These are phyloP conservation scores for Verticillium tricorpus DNA, from an alignment of 2,329 filamentous ascomycete genomes.

Conservation along the genomic window DNA sequence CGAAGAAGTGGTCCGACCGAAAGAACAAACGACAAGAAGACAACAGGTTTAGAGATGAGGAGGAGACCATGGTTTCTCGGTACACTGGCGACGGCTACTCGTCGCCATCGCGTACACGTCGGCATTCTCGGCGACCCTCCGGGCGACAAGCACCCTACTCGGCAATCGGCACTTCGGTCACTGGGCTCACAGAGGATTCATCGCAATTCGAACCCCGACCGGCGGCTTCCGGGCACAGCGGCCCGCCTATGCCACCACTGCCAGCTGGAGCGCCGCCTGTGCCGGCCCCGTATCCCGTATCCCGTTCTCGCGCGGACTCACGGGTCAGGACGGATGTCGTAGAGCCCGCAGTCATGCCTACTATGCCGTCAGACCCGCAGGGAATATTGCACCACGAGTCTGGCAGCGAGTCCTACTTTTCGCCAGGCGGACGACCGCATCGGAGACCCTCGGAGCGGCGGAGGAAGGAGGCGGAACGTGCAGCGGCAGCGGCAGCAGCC, in stretches of 20 bases:
- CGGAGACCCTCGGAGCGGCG: conserved; percentile 42
- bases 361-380: conserved; percentile 48
- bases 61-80: conserved; percentile 55
- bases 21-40: conserved; percentile 43
- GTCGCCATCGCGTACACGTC: conserved; percentile 29
- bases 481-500: conserved; percentile 42
- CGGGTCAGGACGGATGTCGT: neutral
- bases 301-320: neutral
- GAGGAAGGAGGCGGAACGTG: conserved; percentile 38
- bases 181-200: conserved; percentile 21
- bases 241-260: conserved; percentile 46
- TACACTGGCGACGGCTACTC: conserved; percentile 66
- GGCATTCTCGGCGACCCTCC: conserved; percentile 21
- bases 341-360: conserved; percentile 43
- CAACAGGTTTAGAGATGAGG: conserved; percentile 39
- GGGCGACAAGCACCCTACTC: conserved; percentile 17
- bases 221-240: conserved; percentile 18
- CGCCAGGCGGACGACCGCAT: conserved; percentile 33
- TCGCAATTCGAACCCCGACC: conserved; percentile 35
- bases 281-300: neutral
- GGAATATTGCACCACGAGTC: conserved; percentile 38
- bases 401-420: conserved; percentile 37
- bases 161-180: conserved; percentile 11
- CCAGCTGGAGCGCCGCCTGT: conserved; percentile 28
- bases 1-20: conserved; percentile 59